Evolutionary conservation across 2,329 filamentous ascomycete species (phyloP).

Genomic region (Colletotrichum gigasporum): DNA sequence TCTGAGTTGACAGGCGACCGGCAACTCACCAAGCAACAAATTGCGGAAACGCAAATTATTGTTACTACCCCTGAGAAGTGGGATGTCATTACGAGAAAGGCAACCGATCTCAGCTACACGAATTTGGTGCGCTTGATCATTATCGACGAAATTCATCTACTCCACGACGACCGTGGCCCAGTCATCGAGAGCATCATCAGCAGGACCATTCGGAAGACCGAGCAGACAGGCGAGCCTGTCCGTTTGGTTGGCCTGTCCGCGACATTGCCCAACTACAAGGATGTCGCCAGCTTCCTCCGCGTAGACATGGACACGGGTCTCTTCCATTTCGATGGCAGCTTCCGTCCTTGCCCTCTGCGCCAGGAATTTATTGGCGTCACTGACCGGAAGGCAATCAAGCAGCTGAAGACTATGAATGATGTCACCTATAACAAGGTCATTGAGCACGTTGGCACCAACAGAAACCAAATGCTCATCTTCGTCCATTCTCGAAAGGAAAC

Average conservation of each 20-base stretch:
- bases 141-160: constrained; percentile 97
- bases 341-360: constrained; percentile 89
- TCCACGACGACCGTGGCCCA: constrained; percentile 96
- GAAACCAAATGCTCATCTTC: constrained; percentile 99
- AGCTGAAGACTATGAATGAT: constrained; percentile 99
- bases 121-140: constrained; percentile 96
- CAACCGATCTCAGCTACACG: constrained; percentile 95
- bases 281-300: constrained; percentile 94
- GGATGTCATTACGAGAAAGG: constrained; percentile 98
- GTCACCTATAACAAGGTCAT: constrained; percentile 98
- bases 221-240: constrained; percentile 93
- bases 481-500: constrained; percentile 99
- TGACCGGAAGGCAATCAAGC: constrained; percentile 98
- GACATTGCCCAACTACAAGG: constrained; percentile 94
- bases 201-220: constrained; percentile 89
- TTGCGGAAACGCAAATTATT: constrained; percentile 96
- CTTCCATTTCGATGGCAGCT: constrained; percentile 97
- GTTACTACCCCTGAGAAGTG: constrained; percentile 99
- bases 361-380: constrained; percentile 98
- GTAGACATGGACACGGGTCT: constrained; percentile 86
- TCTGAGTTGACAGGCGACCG: constrained; percentile 97
- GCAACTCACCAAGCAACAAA: constrained; percentile 98
- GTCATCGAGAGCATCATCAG: constrained; percentile 97
- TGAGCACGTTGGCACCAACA: constrained; percentile 91
- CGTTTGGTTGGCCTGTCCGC: constrained; percentile 92